These are phyloP conservation scores for Fusarium ambrosium DNA, from an alignment of 2,329 filamentous ascomycete species.

Conservation along the genomic window DNA sequence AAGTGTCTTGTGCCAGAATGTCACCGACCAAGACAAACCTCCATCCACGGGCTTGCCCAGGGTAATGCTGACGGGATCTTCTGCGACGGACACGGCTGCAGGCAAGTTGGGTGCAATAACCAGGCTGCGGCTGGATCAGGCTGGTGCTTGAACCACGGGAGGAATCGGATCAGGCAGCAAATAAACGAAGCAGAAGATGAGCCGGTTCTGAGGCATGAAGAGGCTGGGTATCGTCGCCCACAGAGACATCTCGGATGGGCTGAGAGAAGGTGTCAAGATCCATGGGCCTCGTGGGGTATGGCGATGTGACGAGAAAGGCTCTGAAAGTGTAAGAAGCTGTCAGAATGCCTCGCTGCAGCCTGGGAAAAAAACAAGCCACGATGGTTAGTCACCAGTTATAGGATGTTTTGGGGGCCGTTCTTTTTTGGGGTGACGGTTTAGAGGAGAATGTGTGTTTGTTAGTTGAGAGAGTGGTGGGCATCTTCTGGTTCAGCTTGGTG, in stretches of 20 bases:
- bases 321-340: slow-evolving; percentile 6
- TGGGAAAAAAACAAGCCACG: slow-evolving; percentile 4
- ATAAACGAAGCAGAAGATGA: slow-evolving; percentile 3
- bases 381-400: slow-evolving; percentile 1
- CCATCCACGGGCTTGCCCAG: neutral
- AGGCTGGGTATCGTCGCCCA: neutral
- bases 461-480: neutral
- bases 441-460: neutral
- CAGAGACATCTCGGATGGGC: slow-evolving; percentile 36
- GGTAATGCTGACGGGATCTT: slow-evolving; percentile 15
- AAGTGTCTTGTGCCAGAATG: slow-evolving; percentile 34
- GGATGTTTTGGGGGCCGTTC: neutral
- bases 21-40: slow-evolving; percentile 18
- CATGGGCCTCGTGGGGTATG: slow-evolving; percentile 38
- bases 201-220: neutral
- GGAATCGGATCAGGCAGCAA: slow-evolving; percentile 10
- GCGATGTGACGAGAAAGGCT: slow-evolving; percentile 16
- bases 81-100: slow-evolving; percentile 42
- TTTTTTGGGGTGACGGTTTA: neutral
- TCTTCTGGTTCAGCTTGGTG: neutral
- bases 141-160: slow-evolving; percentile 33
- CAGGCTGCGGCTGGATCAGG: slow-evolving; percentile 17
- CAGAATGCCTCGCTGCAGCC: slow-evolving; percentile 3
- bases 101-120: slow-evolving; percentile 33
- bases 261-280: slow-evolving; percentile 23